Conservation (phyloP, 495 filamentous ascomycete species). For the Penicillium samsonianum region DNA sequence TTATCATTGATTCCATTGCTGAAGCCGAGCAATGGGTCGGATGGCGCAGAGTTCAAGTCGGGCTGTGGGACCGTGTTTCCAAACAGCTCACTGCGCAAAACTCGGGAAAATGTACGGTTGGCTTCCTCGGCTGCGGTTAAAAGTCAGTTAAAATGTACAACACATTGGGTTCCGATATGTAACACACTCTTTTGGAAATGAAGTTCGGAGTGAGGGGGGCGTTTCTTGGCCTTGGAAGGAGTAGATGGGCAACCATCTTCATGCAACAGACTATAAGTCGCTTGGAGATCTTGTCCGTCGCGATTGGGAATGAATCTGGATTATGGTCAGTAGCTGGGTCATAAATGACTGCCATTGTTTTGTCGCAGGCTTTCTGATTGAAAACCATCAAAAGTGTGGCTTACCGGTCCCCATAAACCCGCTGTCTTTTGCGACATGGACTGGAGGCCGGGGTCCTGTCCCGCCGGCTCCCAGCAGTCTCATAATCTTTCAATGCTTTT, state of each 20-base stretch:
- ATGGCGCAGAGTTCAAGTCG: constrained; percentile 63
- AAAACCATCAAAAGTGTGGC: constrained; percentile 25
- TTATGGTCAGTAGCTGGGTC: constrained; percentile 7
- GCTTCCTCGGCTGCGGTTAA: constrained; percentile 79
- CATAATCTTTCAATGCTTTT: constrained; percentile 63
- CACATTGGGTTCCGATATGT: neutral
- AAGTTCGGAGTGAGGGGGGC: constrained; percentile 85
- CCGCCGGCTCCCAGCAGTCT: constrained; percentile 59
- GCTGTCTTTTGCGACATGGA: constrained; percentile 82
- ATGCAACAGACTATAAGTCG: constrained; percentile 85
- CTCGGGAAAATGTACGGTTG: constrained; percentile 84
- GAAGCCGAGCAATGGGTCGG: constrained; percentile 62
- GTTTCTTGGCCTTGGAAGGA: constrained; percentile 77
- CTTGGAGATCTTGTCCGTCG: constrained; percentile 87
- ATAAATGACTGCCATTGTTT: neutral
- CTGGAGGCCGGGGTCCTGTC: constrained; percentile 74
- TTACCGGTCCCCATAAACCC: constrained; percentile 81
- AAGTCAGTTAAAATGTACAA: constrained; percentile 31
- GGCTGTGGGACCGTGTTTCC: constrained; percentile 84
- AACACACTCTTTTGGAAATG: constrained; percentile 91
- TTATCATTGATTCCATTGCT: constrained; percentile 63
- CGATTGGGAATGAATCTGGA: constrained; percentile 91
- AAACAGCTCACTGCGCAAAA: constrained; percentile 88
- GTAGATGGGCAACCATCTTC: constrained; percentile 91
- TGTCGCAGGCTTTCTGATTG: neutral